phyloP scores from a whole-genome alignment of 2,329 filamentous ascomycete species.

The Aureobasidium namibiae region DNA sequence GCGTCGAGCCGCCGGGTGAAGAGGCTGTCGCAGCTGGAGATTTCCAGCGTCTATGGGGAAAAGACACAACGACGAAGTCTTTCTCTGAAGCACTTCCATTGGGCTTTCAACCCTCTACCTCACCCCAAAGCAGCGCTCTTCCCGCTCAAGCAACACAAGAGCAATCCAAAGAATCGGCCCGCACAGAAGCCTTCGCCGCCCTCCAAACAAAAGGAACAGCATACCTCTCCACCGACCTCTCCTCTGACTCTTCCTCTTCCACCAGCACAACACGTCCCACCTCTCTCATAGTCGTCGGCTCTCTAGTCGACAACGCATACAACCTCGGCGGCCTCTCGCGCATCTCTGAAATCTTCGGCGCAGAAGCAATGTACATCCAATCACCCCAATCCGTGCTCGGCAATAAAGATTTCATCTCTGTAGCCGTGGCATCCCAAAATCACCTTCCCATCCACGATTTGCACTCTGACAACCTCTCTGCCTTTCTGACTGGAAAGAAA shows the following conservation, averaged over 20 bases:
- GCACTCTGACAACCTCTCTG: conserved; percentile 19
- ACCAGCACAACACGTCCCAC: conserved; percentile 19
- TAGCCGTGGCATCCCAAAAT: conserved; percentile 41
- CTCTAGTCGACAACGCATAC: conserved; percentile 42
- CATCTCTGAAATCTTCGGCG: conserved; percentile 44
- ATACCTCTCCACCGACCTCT: conserved; percentile 31
- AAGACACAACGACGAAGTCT: conserved; percentile 17
- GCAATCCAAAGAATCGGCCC: conserved; percentile 11
- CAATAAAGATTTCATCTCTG: conserved; percentile 42
- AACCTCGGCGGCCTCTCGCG: conserved; percentile 45
- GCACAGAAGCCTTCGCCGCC: conserved; percentile 20
- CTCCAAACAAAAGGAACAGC: conserved; percentile 45
- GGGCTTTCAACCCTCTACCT: conserved; percentile 17
- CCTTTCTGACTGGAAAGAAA: conserved; percentile 34
- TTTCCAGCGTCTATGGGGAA: conserved; percentile 30
- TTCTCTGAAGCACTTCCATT: conserved; percentile 19
- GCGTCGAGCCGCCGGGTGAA: conserved; percentile 34
- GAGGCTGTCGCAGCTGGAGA: conserved; percentile 31
- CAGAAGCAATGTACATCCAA: conserved; percentile 37
- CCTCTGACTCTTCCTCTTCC: conserved; percentile 15
- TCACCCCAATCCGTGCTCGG: conserved; percentile 31
- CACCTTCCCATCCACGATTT: conserved; percentile 39
- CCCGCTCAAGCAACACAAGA: conserved; percentile 13
- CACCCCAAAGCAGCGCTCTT: not conserved
- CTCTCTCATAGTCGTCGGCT: conserved; percentile 41